phyloP scores from a whole-genome alignment of 495 filamentous ascomycete species.

The Xylaria sp. region DNA sequence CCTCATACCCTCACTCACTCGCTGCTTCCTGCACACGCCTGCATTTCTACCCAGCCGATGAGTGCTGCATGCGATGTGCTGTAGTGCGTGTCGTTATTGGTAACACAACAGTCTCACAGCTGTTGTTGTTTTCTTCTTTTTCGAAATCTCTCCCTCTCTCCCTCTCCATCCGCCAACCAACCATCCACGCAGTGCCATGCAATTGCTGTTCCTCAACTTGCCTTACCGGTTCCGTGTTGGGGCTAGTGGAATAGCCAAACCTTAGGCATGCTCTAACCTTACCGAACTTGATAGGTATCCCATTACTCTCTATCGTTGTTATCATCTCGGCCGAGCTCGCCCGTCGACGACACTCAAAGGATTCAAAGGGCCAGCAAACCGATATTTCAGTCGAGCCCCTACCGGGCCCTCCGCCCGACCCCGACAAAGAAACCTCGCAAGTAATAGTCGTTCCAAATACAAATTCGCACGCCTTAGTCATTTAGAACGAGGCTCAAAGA shows the following conservation, averaged over 20 bases:
- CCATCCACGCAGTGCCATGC: neutral
- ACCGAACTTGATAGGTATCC: neutral
- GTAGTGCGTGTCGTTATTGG: constrained; percentile 18
- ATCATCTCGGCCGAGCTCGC: neutral
- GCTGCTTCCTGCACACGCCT: neutral
- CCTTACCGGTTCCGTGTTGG: neutral
- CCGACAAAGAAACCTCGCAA: constrained; percentile 9
- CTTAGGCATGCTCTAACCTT: constrained; percentile 10
- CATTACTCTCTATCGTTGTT: constrained; percentile 1
- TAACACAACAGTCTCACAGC: constrained; percentile 18
- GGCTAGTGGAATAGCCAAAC: constrained; percentile 1
- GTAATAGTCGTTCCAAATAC: neutral
- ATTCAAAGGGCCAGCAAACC: neutral
- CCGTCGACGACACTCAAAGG: neutral
- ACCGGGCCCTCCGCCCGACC: neutral
- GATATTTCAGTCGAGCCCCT: neutral
- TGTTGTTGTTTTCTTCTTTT: constrained; percentile 14
- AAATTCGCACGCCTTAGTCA: neutral
- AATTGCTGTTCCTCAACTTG: neutral
- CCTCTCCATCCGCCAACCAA: constrained; percentile 1
- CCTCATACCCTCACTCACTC: neutral
- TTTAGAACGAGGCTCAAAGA: neutral
- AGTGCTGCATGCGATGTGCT: constrained; percentile 16
- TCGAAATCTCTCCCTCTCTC: neutral
- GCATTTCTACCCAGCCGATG: constrained; percentile 20